Base-by-base conservation (phyloP, 768 basidiomycete genomes). In the Tephrocybe sp. region DNA sequence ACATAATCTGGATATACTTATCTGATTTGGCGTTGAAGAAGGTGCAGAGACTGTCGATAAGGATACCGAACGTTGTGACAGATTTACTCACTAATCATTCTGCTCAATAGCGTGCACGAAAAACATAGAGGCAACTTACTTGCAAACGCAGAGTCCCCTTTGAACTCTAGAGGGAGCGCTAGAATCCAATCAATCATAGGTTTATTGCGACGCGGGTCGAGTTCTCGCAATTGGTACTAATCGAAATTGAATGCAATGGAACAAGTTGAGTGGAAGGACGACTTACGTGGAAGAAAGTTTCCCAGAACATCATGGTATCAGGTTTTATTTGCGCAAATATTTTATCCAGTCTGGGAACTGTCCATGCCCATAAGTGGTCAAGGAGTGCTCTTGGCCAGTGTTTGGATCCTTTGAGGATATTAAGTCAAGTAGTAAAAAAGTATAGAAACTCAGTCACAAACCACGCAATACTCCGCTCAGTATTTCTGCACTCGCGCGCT, bases 141-240 rank as follows among this genome's bases (percentile, higher is more conserved):
- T 55, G 86, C 80, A 64, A 97, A 97, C 2, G 91, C 89, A 24
- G 92, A 96, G 55, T 90, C 89, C 38, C 85, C 81, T 28, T 80
- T 78, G 64, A 95, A 91, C 55, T 97, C 93, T 4, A 92, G 70
- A 1, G 88, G 86, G 2, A 92, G 74, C 16, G 79, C 72, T 26
- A 88, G 61, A 49, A 93, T 82, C 83, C 89, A 95, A 53, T 89
- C 78, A 16, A 93, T 74, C 31, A 97, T 62, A 9, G 81, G 78
- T 51, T 82, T 69, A 55, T 80, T 83, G 18, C 93, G 80, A 19
- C 93, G 85, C 32, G 90, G 91, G 69, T 97, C 93, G 21, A 87
- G 79, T 47, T 84, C 79, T 49, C 73, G 72, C 22, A 95, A 64
- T 58, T 76, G 71, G 56, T 72, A 67, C 81, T 83, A 59, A 22